Evolutionary conservation across 2,329 filamentous ascomycete species (phyloP).

Genomic region (Ceratocystis cubensis): DNA sequence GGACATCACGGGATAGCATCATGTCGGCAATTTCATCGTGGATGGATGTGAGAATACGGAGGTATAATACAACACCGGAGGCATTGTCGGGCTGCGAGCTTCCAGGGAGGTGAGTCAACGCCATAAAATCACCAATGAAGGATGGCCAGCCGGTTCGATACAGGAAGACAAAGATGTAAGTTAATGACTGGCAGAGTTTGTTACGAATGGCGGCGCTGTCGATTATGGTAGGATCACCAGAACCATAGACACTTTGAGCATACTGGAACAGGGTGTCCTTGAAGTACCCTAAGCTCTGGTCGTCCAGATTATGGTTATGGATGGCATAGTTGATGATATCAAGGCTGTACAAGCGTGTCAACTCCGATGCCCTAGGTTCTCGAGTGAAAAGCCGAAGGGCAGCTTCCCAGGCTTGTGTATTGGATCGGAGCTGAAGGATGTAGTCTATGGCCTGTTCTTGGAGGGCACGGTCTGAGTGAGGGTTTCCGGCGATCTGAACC

Average conservation of each 20-base stretch:
- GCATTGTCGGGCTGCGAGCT: conserved; percentile 54
- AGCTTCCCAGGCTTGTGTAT: conserved; percentile 80
- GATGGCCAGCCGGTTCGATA: conserved; percentile 78
- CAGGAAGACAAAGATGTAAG: conserved; percentile 77
- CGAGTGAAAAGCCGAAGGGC: conserved; percentile 78
- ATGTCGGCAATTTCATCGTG: conserved; percentile 97
- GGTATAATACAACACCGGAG: conserved; percentile 68
- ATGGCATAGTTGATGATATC: conserved; percentile 90
- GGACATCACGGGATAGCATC: conserved; percentile 62
- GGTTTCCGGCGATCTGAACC: conserved; percentile 86
- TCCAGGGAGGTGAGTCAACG: conserved; percentile 53
- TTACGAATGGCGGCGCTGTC: conserved; percentile 79
- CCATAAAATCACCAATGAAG: conserved; percentile 83
- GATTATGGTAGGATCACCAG: conserved; percentile 41
- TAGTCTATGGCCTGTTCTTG: conserved; percentile 76
- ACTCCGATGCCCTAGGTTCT: conserved; percentile 61
- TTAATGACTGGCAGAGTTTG: conserved; percentile 92
- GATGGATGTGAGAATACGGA: conserved; percentile 76
- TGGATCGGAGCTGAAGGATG: conserved; percentile 62
- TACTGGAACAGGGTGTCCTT: conserved; percentile 75
- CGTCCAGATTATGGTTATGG: conserved; percentile 64
- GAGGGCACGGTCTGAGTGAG: conserved; percentile 58
- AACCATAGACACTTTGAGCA: conserved; percentile 60
- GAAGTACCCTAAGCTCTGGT: conserved; percentile 58
- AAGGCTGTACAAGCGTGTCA: conserved; percentile 77